phyloP scores from a whole-genome alignment of 208 protist species.

The Acanthamoeba castellanii region DNA sequence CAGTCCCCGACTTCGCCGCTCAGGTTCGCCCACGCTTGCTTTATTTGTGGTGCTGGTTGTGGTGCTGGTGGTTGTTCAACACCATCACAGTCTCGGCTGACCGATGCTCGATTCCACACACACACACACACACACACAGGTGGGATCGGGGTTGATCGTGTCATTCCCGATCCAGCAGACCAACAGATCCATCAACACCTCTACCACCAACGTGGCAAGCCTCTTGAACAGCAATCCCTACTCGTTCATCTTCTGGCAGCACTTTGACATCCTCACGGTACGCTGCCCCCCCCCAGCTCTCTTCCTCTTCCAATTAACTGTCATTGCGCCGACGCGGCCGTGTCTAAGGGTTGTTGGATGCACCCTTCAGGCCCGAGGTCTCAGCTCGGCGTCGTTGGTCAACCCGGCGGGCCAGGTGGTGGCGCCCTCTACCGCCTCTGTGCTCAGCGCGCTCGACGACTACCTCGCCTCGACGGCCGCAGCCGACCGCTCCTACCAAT shows the following conservation, averaged over 20 bases:
- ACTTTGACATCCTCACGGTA: conserved; percentile 13
- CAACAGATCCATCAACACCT: neutral
- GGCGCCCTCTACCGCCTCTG: neutral
- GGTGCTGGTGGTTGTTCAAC: too few species aligned
- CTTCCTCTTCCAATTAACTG: neutral
- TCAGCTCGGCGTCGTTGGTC: conserved; percentile 19
- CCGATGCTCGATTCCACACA: too few species aligned
- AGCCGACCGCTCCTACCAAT: neutral
- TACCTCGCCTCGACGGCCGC: neutral
- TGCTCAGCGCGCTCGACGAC: neutral
- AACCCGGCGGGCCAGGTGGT: neutral
- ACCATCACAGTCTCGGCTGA: too few species aligned
- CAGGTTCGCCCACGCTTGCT: neutral
- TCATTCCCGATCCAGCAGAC: neutral
- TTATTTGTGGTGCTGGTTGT: neutral
- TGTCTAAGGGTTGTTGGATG: too few species aligned
- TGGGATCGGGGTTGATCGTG: neutral
- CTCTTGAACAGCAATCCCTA: neutral
- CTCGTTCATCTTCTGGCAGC: conserved; percentile 50
- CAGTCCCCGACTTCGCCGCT: neutral
- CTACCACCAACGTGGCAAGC: neutral
- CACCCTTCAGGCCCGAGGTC: neutral
- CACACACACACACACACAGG: too few species aligned
- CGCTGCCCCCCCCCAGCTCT: neutral
- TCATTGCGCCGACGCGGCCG: too few species aligned